Percentiles rank a stretch among this genome's conserved stretches.
These are phyloP conservation scores for Phytophthora citrophthora DNA, from an alignment of 352 stramenopile species.

Conservation along the genomic window DNA sequence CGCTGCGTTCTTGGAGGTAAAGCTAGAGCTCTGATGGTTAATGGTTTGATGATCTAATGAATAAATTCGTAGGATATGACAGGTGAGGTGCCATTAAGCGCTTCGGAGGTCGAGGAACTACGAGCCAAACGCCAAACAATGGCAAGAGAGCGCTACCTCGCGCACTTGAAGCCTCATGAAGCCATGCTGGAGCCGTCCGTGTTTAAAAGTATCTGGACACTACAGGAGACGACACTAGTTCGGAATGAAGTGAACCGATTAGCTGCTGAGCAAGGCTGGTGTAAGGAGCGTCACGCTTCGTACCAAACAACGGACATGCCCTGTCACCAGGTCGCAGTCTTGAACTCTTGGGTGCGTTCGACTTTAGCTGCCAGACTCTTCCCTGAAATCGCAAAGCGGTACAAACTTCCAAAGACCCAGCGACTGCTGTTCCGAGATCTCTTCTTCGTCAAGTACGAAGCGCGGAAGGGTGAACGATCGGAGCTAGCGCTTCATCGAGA, in stretches of 20 bases:
- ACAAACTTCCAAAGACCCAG: conserved; percentile 47
- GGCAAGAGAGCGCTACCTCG: conserved; percentile 56
- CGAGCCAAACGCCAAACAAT: conserved; percentile 45
- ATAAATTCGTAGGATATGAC: conserved; percentile 12
- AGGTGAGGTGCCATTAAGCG: conserved; percentile 25
- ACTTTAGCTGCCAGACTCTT: conserved; percentile 61
- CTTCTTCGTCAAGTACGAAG: conserved; percentile 91
- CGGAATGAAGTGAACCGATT: conserved; percentile 45
- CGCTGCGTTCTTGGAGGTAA: conserved; percentile 44
- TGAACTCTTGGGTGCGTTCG: conserved; percentile 73
- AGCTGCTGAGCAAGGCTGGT: conserved; percentile 63
- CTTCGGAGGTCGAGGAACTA: conserved; percentile 26
- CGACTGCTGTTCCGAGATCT: conserved; percentile 82
- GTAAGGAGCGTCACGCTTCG: conserved; percentile 74
- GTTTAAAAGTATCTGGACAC: conserved; percentile 59
- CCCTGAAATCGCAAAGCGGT: conserved; percentile 54
- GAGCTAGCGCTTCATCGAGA: conserved; percentile 92
- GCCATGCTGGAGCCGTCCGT: conserved; percentile 48
- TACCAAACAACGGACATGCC: conserved; percentile 89
- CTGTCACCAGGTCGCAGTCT: conserved; percentile 64
- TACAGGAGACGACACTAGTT: conserved; percentile 55
- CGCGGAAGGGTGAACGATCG: conserved; percentile 56
- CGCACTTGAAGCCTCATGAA: conserved; percentile 52
- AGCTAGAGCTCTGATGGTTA: not conserved
- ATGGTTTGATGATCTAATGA: conserved; percentile 5